Conservation (phyloP, 148 eudicot genomes). For the Diospyros lotus region DNA sequence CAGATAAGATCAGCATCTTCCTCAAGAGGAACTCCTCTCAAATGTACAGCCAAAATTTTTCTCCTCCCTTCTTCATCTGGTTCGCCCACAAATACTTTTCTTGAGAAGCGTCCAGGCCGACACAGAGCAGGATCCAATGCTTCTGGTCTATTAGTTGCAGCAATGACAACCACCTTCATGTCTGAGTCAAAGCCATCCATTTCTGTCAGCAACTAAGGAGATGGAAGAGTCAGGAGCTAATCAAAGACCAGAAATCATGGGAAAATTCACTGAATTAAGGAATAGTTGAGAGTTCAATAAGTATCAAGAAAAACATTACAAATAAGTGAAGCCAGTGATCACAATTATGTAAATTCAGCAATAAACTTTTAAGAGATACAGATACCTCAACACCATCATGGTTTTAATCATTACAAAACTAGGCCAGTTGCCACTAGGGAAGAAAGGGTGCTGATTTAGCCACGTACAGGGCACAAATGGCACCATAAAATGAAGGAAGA, state of each 20-base stretch:
- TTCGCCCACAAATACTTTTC: constrained; percentile 91
- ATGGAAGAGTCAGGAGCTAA: constrained; percentile 8
- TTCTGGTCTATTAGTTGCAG: constrained; percentile 97
- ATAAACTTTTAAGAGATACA: too few species aligned
- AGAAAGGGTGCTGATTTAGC: too few species aligned
- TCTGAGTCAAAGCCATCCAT: constrained; percentile 98
- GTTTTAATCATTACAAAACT: too few species aligned
- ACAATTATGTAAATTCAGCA: too few species aligned
- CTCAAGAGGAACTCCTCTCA: constrained; percentile 84
- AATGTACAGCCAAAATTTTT: constrained; percentile 84
- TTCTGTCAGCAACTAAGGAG: constrained; percentile 73
- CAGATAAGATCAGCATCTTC: constrained; percentile 69
- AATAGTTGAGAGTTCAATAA: background rate
- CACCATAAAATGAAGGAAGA: background rate
- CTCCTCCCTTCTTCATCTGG: constrained; percentile 88
- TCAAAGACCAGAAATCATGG: background rate
- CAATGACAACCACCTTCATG: constrained; percentile 76
- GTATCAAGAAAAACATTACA: background rate
- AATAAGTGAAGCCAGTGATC: background rate
- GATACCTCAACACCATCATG: too few species aligned
- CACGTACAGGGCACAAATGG: too few species aligned
- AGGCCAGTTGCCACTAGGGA: too few species aligned
- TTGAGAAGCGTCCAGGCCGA: constrained; percentile 96
- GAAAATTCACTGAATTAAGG: background rate
- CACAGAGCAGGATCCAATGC: constrained; percentile 94